Percentiles rank a stretch among this genome's conserved stretches.
phyloP scores from a whole-genome alignment of 768 basidiomycete genomes.

The Naganishia vaughanmartiniae region DNA sequence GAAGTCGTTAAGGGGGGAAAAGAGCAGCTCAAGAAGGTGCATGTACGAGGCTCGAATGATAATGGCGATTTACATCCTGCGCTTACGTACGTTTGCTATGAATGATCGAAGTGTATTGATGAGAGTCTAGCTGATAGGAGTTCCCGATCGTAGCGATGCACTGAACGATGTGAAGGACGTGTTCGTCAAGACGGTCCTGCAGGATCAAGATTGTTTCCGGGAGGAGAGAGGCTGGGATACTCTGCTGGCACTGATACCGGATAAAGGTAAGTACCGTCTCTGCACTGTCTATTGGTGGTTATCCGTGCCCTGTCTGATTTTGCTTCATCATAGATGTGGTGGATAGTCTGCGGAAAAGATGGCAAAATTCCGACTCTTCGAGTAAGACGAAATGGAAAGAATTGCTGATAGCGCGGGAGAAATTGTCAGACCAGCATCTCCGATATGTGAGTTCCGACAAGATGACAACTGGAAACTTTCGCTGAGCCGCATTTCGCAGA shows the following conservation, averaged over 20 bases:
- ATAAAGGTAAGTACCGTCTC: constrained; percentile 53
- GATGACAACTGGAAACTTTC: neutral
- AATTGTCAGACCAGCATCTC: constrained; percentile 29
- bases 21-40: constrained; percentile 76
- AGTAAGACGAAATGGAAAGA: constrained; percentile 76
- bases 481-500: constrained; percentile 27
- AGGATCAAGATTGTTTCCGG: constrained; percentile 80
- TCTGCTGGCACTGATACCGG: constrained; percentile 67
- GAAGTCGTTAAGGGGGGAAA: constrained; percentile 78
- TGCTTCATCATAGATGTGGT: constrained; percentile 51
- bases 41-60: constrained; percentile 59
- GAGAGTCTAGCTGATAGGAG: neutral
- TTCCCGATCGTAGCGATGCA: constrained; percentile 53
- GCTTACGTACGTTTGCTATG: constrained; percentile 59
- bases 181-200: constrained; percentile 69
- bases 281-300: neutral
- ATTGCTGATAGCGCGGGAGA: constrained; percentile 47
- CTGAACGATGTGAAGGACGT: constrained; percentile 57
- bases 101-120: neutral
- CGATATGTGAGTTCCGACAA: constrained; percentile 30
- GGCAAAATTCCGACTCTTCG: constrained; percentile 60
- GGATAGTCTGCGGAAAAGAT: constrained; percentile 59
- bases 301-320: constrained; percentile 3
- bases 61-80: constrained; percentile 65
- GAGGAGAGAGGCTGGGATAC: constrained; percentile 69